Conservation (phyloP, 1,284 basidiomycete species). For the Ustilago tritici region DNA sequence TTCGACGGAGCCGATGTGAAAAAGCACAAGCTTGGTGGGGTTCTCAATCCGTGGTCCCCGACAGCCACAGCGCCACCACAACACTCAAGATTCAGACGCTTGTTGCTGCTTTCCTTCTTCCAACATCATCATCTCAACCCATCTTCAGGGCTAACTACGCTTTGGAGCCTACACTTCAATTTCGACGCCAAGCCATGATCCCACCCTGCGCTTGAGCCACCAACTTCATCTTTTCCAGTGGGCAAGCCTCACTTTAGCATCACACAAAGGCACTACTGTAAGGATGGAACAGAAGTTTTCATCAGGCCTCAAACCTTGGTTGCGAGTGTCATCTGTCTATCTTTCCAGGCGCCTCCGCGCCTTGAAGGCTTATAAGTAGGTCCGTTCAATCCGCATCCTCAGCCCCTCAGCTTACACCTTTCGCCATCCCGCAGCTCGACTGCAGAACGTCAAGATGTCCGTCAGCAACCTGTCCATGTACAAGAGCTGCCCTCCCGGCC, state of each 20-base stretch:
- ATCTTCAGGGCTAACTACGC: neutral
- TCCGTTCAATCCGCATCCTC: neutral
- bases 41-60: neutral
- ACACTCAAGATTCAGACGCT: neutral
- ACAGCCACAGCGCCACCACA: neutral
- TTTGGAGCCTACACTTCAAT: neutral
- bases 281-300: neutral
- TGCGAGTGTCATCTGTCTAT: too few relatives aligned
- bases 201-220: neutral
- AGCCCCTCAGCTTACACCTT: neutral
- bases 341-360: too few relatives aligned
- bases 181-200: neutral
- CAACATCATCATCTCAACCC: neutral
- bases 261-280: neutral
- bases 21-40: neutral
- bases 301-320: too few relatives aligned
- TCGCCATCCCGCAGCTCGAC: neutral
- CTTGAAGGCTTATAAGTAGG: conserved; percentile 5
- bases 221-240: neutral
- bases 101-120: neutral
- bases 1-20: neutral
- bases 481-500: conserved; percentile 52
- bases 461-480: conserved; percentile 47
- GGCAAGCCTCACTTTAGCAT: neutral
- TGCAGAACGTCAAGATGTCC: conserved; percentile 30